These are phyloP conservation scores for Takashimella tepidaria DNA, from an alignment of 1,284 basidiomycete genomes.

Conservation along the genomic window DNA sequence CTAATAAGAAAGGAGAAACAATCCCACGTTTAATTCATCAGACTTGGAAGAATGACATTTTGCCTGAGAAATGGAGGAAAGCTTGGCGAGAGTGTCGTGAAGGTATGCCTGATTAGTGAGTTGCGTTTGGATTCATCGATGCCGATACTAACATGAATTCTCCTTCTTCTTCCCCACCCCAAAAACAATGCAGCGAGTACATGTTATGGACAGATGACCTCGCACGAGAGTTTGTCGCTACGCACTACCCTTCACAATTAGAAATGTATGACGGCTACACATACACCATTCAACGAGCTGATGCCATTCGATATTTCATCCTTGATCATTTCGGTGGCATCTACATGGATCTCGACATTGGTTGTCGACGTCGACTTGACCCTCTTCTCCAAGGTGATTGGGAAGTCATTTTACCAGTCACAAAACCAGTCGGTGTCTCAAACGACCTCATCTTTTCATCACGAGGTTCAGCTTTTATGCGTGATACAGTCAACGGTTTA, in stretches of 20 bases:
- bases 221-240: slow-evolving; percentile 82
- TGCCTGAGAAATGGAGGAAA: slow-evolving; percentile 77
- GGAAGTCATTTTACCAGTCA: slow-evolving; percentile 86
- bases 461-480: slow-evolving; percentile 81
- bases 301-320: slow-evolving; percentile 96
- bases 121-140: too few species aligned
- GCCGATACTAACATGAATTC: neutral
- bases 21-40: slow-evolving; percentile 95
- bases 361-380: slow-evolving; percentile 84
- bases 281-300: slow-evolving; percentile 93
- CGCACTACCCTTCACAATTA: slow-evolving; percentile 87
- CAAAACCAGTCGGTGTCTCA: slow-evolving; percentile 92
- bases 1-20: slow-evolving; percentile 53
- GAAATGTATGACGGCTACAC: slow-evolving; percentile 87
- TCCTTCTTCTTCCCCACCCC: slow-evolving; percentile 1
- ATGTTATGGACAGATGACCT: slow-evolving; percentile 94
- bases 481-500: slow-evolving; percentile 86
- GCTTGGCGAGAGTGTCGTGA: slow-evolving; percentile 74
- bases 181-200: slow-evolving; percentile 60
- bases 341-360: slow-evolving; percentile 96
- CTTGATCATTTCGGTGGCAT: slow-evolving; percentile 92
- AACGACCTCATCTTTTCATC: slow-evolving; percentile 96
- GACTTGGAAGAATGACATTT: slow-evolving; percentile 90
- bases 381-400: slow-evolving; percentile 68
- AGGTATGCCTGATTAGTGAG: slow-evolving; percentile 93